phyloP scores from a whole-genome alignment of 108 stramenopile species.

The Bacterosira constricta region DNA sequence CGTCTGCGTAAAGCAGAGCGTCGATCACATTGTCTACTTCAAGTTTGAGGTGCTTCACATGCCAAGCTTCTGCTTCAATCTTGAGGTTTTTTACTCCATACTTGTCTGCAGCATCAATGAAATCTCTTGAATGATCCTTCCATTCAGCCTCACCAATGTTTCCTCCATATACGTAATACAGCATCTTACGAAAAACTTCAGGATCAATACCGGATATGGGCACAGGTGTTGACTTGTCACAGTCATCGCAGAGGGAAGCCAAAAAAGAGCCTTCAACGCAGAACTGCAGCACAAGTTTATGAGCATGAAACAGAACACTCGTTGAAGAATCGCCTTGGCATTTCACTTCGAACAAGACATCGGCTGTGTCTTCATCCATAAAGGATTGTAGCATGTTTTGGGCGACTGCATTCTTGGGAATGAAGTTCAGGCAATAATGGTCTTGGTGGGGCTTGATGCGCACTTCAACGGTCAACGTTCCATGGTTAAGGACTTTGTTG shows the following conservation, averaged over 20 bases:
- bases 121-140: too few species aligned
- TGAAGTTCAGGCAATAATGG: not conserved
- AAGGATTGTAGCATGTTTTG: not conserved
- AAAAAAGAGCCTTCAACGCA: constrained; percentile 1
- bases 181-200: too few species aligned
- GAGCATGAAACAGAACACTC: not conserved
- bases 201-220: too few species aligned
- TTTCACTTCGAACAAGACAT: not conserved
- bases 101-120: too few species aligned
- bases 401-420: not conserved
- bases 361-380: not conserved
- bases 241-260: constrained; percentile 19
- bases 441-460: not conserved
- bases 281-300: not conserved
- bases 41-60: too few species aligned
- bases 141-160: too few species aligned
- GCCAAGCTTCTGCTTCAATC: too few species aligned
- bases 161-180: too few species aligned
- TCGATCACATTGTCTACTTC: too few species aligned
- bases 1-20: too few species aligned
- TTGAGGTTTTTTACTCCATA: too few species aligned
- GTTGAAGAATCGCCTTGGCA: not conserved
- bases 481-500: not conserved
- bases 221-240: too few species aligned
- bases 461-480: not conserved